Conservation (phyloP, 2,329 filamentous ascomycete genomes). For the Epichloe sylvatica region DNA sequence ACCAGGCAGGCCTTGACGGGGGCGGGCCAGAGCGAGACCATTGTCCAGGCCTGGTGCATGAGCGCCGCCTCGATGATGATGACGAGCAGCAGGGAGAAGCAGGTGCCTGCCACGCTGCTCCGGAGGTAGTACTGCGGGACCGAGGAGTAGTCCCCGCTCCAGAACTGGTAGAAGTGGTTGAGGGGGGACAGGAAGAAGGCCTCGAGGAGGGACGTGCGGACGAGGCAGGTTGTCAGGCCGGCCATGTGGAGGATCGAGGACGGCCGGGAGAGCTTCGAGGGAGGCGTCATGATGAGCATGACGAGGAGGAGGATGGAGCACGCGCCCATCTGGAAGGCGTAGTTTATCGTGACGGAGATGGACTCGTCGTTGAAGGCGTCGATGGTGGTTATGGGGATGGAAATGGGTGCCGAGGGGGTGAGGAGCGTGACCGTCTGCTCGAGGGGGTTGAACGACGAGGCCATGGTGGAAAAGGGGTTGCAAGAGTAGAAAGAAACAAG, state of each 20-base stretch:
- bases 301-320: slow-evolving; percentile 50
- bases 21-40: slow-evolving; percentile 34
- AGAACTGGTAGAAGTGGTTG: slow-evolving; percentile 46
- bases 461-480: background rate
- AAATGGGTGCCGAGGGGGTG: slow-evolving; percentile 14
- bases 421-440: slow-evolving; percentile 24
- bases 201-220: slow-evolving; percentile 43
- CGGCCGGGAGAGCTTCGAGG: slow-evolving; percentile 46
- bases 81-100: slow-evolving; percentile 30
- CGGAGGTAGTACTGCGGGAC: slow-evolving; percentile 28
- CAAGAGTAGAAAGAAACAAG: no score
- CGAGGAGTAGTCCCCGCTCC: slow-evolving; percentile 37
- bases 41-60: slow-evolving; percentile 37
- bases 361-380: slow-evolving; percentile 20
- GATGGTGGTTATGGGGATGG: slow-evolving; percentile 19
- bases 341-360: slow-evolving; percentile 41
- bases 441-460: slow-evolving; percentile 19
- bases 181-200: slow-evolving; percentile 48
- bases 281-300: slow-evolving; percentile 52
- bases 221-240: slow-evolving; percentile 45
- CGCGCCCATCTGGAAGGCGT: slow-evolving; percentile 56
- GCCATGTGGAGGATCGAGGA: slow-evolving; percentile 53
- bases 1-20: slow-evolving; percentile 19
- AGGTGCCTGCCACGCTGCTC: slow-evolving; percentile 25
- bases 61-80: slow-evolving; percentile 33